A percentile compares a stretch with the other conserved stretches of the same genome.
phyloP scores from a whole-genome alignment of 768 basidiomycete species.

The Serpula lacrymans region DNA sequence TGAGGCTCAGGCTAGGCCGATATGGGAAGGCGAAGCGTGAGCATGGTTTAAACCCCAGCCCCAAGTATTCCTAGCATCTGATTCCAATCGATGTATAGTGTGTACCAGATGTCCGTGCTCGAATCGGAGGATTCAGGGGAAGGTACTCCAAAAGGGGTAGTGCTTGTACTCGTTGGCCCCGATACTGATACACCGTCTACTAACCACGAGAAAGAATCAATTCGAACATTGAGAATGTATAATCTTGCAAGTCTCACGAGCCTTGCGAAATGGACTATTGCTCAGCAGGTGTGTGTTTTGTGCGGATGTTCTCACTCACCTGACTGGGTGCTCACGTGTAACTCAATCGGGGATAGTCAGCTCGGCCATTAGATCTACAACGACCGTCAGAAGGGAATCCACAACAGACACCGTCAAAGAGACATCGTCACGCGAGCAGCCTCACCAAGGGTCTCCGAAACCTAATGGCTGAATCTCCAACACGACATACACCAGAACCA shows the following conservation, averaged over 20 bases:
- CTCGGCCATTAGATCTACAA: slow-evolving; percentile 60
- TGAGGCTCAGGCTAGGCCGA: slow-evolving; percentile 61
- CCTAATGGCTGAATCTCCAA: slow-evolving; percentile 44
- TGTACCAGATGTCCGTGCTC: slow-evolving; percentile 74
- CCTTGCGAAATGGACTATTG: slow-evolving; percentile 69
- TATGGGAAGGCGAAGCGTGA: slow-evolving; percentile 81
- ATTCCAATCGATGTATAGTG: no score
- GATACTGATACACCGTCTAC: slow-evolving; percentile 42
- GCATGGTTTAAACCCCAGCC: slow-evolving; percentile 14
- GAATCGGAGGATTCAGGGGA: slow-evolving; percentile 60
- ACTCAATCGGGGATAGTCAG: slow-evolving; percentile 45
- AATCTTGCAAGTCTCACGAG: slow-evolving; percentile 72
- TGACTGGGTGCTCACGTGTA: slow-evolving; percentile 3
- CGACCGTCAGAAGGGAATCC: slow-evolving; percentile 48
- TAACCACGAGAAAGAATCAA: slow-evolving; percentile 50
- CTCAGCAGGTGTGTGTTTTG: slow-evolving; percentile 52
- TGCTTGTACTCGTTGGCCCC: slow-evolving; percentile 71
- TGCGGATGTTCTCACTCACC: slow-evolving; percentile 2
- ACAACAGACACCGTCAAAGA: slow-evolving; percentile 43
- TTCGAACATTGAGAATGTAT: slow-evolving; percentile 74
- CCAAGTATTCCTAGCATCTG: no score
- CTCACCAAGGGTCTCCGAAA: slow-evolving; percentile 64
- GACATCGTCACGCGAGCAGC: slow-evolving; percentile 52
- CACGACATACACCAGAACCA: slow-evolving; percentile 21
- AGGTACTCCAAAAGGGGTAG: slow-evolving; percentile 65